phyloP scores from a whole-genome alignment of 306 rosid species.

The Casuarina equisetifolia region DNA sequence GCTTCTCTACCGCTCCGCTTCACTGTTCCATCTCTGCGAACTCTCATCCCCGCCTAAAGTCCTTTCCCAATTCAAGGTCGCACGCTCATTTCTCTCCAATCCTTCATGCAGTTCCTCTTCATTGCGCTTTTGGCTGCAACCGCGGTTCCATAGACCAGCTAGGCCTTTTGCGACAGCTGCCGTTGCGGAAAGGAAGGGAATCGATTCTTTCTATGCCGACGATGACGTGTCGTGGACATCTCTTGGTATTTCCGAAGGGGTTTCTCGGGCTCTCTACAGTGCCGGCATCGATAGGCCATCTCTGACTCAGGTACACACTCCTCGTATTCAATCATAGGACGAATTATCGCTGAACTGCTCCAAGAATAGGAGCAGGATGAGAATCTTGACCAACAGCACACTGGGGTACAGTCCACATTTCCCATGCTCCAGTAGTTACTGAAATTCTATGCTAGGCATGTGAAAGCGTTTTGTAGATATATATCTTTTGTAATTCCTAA shows the following conservation, averaged over 20 bases:
- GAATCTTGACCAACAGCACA: not conserved
- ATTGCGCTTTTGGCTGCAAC: constrained; percentile 29
- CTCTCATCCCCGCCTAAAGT: constrained; percentile 48
- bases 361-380: not conserved
- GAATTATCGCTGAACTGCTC: not conserved
- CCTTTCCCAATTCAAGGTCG: constrained; percentile 46
- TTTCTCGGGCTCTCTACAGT: constrained; percentile 65
- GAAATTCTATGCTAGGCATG: not conserved
- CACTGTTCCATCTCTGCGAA: constrained; percentile 43
- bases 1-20: constrained; percentile 59
- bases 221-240: constrained; percentile 79
- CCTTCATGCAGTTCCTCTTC: constrained; percentile 30
- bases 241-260: constrained; percentile 70
- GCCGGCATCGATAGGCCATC: constrained; percentile 82
- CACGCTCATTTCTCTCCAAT: constrained; percentile 29
- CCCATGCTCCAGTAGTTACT: no score
- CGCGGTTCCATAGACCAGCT: constrained; percentile 31
- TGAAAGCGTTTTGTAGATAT: not conserved
- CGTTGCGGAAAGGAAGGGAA: constrained; percentile 38
- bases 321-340: not conserved
- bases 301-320: constrained; percentile 59
- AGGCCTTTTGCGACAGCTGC: constrained; percentile 40
- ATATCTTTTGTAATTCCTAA: not conserved
- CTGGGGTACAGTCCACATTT: not conserved
- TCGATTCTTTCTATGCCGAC: constrained; percentile 71